Conservation (phyloP, 345 rosid genomes). For the Durio zibethinus region DNA sequence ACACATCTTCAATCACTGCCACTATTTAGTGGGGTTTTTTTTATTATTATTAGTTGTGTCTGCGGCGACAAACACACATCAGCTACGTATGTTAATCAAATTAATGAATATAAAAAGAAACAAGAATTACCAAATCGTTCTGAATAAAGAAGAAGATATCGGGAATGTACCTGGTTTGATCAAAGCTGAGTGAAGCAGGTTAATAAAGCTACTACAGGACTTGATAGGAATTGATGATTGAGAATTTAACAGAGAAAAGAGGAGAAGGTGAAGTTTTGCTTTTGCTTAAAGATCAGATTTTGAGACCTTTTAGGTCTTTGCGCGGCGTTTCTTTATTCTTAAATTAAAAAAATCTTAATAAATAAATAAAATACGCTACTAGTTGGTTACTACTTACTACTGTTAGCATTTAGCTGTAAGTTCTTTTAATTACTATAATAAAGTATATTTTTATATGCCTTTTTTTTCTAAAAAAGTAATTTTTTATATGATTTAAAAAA, state of each 20-base stretch:
- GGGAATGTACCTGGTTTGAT: conserved; percentile 1
- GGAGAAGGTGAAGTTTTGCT: conserved; percentile 5
- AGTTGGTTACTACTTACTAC: no score
- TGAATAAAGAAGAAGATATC: neutral
- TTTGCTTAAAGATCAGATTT: conserved; percentile 11
- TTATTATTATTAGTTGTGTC: neutral
- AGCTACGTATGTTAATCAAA: neutral
- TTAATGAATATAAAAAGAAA: neutral
- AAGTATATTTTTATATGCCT: no score
- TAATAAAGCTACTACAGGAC: neutral
- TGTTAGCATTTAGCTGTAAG: no score
- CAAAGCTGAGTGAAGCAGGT: neutral
- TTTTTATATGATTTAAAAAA: no score
- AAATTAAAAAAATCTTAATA: neutral
- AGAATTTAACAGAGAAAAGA: neutral
- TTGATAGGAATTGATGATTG: neutral
- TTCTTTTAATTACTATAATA: no score
- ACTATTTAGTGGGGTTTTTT: neutral
- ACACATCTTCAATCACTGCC: neutral
- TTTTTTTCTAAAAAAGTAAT: no score
- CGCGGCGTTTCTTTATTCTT: conserved; percentile 1
- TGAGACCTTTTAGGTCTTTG: neutral
- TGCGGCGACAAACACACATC: neutral
- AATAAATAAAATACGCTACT: no score
- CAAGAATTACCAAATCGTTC: neutral